phyloP scores from a whole-genome alignment of 805 yeast species.

The Teunomyces cretensis region DNA sequence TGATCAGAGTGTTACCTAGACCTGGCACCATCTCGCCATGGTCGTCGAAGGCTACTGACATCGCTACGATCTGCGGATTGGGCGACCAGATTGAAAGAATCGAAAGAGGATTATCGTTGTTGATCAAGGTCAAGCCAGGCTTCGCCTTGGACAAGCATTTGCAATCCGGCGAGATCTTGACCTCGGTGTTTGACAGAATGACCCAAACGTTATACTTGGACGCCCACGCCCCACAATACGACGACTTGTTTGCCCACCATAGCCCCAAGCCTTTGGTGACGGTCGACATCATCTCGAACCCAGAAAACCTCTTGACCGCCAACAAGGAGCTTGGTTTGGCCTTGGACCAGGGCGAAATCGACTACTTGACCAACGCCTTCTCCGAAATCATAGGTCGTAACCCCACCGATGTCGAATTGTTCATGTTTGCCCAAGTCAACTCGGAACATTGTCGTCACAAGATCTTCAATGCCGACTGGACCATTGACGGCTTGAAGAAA shows the following conservation, averaged over 20 bases:
- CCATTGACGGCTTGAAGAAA: slow-evolving; percentile 78
- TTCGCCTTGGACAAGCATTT: slow-evolving; percentile 61
- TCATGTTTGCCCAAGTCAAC: slow-evolving; percentile 99
- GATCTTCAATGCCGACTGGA: slow-evolving; percentile 98
- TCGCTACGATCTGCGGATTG: slow-evolving; percentile 84
- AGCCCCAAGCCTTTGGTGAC: slow-evolving; percentile 79
- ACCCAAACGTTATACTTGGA: slow-evolving; percentile 68
- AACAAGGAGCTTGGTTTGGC: slow-evolving; percentile 89
- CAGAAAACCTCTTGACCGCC: slow-evolving; percentile 66
- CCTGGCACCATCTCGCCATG: slow-evolving; percentile 97
- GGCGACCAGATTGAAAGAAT: slow-evolving; percentile 70
- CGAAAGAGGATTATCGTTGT: slow-evolving; percentile 84
- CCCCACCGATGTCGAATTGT: slow-evolving; percentile 96
- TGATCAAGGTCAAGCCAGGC: slow-evolving; percentile 69
- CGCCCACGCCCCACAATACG: slow-evolving; percentile 59
- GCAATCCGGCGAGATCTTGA: slow-evolving; percentile 53
- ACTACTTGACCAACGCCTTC: slow-evolving; percentile 82
- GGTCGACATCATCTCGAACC: slow-evolving; percentile 60
- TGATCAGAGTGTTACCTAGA: slow-evolving; percentile 83
- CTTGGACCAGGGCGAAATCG: slow-evolving; percentile 90
- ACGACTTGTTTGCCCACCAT: slow-evolving; percentile 76
- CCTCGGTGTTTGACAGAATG: slow-evolving; percentile 89
- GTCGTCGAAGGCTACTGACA: slow-evolving; percentile 98
- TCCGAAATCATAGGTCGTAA: slow-evolving; percentile 73
- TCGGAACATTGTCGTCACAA: slow-evolving; percentile 99